Base-by-base conservation (phyloP, 2,329 filamentous ascomycete genomes). In the Hypoxylon sp. region DNA sequence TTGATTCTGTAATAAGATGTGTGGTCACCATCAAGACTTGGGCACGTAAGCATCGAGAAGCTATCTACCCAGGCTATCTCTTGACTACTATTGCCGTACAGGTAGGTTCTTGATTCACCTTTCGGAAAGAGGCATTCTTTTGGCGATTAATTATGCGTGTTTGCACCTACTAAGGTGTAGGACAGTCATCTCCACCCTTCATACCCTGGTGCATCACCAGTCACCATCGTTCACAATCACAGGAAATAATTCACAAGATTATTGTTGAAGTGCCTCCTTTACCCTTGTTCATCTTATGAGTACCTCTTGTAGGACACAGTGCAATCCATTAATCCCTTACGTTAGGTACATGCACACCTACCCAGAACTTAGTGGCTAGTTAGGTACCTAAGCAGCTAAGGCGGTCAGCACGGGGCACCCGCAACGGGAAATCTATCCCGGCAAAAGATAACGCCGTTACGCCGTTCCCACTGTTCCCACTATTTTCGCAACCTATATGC, bases 401-500 rank as follows among this genome's bases (percentile, higher is more conserved):
- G 19, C 22, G n/a, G 19, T 33, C 3, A 46, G 57, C 37, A 24
- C 19, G 19, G 19, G 19, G 37, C 60, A 31, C 29, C 29, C 6
- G 29, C 29, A 31, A 31, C 29, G 29, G 65, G 56, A 57, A 39
- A 62, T 58, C 53, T 14, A 2, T 22, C 6, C 29, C 56, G 65
- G 65, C n/a, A 68, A 50, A 47, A 52, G 60, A 68, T 64, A 64
- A 60, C 39, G 19, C 5, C 10, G 22, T 31, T 6, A 31, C 29
- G 29, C 29, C 29, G 29, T 26, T 4, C 26, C 26, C 26, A 26
- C 26, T 26, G 26, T 24, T 35, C 24, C 56, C 56, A 60, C 47
- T 51, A 48, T 53, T 58, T 59, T 46, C 2, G 37, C 24, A n/a
- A 1, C 42, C 33, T 59, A 60, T 52, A 42, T 52, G 56, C 47